Percentiles rank a stretch among this genome's conserved stretches.
These are phyloP conservation scores for Aspergillus funiculosus DNA, from an alignment of 495 filamentous ascomycete genomes.

Conservation along the genomic window DNA sequence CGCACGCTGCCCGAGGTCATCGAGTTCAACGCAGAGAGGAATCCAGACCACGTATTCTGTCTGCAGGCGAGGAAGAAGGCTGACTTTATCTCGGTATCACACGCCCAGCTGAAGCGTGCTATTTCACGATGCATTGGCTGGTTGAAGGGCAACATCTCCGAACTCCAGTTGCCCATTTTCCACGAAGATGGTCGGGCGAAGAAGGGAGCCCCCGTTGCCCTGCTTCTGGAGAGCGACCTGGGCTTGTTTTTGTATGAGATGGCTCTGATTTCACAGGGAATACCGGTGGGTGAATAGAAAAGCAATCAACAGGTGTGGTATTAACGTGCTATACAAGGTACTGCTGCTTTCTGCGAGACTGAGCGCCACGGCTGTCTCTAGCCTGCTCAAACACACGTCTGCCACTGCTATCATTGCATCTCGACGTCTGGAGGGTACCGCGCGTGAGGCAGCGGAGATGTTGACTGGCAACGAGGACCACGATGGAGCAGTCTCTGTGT, in stretches of 20 bases:
- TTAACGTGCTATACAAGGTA: too few species aligned
- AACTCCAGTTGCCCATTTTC: background rate
- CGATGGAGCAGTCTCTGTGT: background rate
- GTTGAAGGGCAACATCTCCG: background rate
- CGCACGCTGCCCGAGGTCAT: conserved; percentile 14
- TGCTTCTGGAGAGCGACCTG: conserved; percentile 32
- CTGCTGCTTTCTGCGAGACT: conserved; percentile 28
- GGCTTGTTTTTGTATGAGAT: conserved; percentile 26
- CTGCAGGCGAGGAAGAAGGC: conserved; percentile 18
- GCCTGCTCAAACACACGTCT: conserved; percentile 21
- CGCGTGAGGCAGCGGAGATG: background rate
- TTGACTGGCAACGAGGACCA: too few species aligned
- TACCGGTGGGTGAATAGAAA: too few species aligned
- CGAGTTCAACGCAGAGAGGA: conserved; percentile 23
- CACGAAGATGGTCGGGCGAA: conserved; percentile 2
- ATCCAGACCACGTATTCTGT: conserved; percentile 21
- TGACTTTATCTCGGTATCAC: conserved; percentile 1
- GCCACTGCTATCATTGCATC: conserved; percentile 21
- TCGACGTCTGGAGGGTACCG: conserved; percentile 11
- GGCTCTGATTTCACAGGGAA: conserved; percentile 24
- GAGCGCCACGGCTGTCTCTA: conserved; percentile 21
- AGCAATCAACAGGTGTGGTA: too few species aligned
- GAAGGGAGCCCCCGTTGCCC: conserved; percentile 23
- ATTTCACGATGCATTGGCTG: conserved; percentile 14
- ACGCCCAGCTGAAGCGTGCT: conserved; percentile 12